Evolutionary conservation across 1,284 basidiomycete species (phyloP), one percentile per base, ranked within the genome.

Genomic region (Trametes pubescens): DNA sequence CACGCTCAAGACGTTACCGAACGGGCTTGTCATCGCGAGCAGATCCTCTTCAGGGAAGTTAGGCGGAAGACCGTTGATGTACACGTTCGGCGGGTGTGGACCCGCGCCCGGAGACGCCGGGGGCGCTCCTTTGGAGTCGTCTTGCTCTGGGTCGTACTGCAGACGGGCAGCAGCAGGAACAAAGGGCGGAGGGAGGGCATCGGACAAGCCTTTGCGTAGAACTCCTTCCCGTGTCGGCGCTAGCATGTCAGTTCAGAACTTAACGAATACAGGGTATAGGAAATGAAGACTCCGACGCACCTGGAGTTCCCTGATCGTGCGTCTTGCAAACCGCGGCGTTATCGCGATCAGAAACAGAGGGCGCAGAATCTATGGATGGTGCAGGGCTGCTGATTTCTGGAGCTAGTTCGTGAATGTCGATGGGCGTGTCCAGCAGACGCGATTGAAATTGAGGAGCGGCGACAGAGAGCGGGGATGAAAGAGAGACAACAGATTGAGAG

Each of bases 21-120:
- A 82, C 37, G 77, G 76, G 40, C 72, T 69, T 26, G 77, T 78
- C 73, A 79, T 78, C 34, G 75, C 76, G 53, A 77, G 77, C 55
- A 84, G 72, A 49, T 81, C 76, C 37, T 82, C 80, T 57, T 82
- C 81, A 0, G 81, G 79, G 68, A 80, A 83, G 66, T 81, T 80
- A 38, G 81, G 80, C 35, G 82, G 82, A 24, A 84, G 77, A 24
- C 81, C 81, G 61, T 83, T 84, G 71, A 84, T 82, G 69, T 84
- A 84, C 21, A 84, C 81, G 66, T 84, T 84, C n/a, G 80, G 80
- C 26, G 78, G 75, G 26, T 72, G 72, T 29, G 66, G 57, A 22
- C 67, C 65, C 44, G 49, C 7, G 21, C 29, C 21, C n/a, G 48
- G 21, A 24, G 53, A n/a, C 35, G 43, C 14, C 3, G 62, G 10